Evolutionary conservation across 306 rosid species (phyloP), one percentile per base, ranked within the genome.

Genomic region (Rosa persica): DNA sequence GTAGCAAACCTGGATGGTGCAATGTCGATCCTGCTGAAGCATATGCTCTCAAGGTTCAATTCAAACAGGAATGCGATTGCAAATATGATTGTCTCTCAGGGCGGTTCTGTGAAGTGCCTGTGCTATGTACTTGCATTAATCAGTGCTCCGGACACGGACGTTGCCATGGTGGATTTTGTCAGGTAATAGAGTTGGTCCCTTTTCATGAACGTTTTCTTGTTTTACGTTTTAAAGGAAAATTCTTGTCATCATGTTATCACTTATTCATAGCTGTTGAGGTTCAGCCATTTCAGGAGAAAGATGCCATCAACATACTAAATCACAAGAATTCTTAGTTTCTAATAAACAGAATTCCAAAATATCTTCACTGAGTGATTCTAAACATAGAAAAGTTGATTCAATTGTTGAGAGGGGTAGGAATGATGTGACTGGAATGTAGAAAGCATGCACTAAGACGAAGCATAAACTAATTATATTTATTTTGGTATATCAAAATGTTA

Each of bases 151-250:
- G 92, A 75, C 89, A 86, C 69, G 99, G 99, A 73, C 82, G 83
- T 58, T 95, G 99, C 77, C 95, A 89, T 47, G 96, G 98, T 74
- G 99, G 99, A 66, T 95, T 85, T 84, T 95, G 98, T 82, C 90
- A 90, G 97, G 99, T 91, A 78, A 83, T 61, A 75, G 36, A 30
- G 22, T 16, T 83, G 58, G 60, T 52, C 61, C 23, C 51, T 79
- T 49, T 68, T 52, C 27, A 36, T 22, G 54, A 51, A 39, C 67
- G 49, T 85, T 76, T 74, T 58, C 60, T 73, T 17, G 51, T 48
- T 85, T 3, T 27, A 12, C 75, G 71, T 42, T 74, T 80, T 79
- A 48, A 55, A 83, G 66, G 68, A 71, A 60, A 73, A 44, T 44
- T 36, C 42, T 64, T 55, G 73, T 79, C 42, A 60, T 81, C 46